phyloP scores from a whole-genome alignment of 2,329 filamentous ascomycete genomes.

The Akanthomyces muscarius region DNA sequence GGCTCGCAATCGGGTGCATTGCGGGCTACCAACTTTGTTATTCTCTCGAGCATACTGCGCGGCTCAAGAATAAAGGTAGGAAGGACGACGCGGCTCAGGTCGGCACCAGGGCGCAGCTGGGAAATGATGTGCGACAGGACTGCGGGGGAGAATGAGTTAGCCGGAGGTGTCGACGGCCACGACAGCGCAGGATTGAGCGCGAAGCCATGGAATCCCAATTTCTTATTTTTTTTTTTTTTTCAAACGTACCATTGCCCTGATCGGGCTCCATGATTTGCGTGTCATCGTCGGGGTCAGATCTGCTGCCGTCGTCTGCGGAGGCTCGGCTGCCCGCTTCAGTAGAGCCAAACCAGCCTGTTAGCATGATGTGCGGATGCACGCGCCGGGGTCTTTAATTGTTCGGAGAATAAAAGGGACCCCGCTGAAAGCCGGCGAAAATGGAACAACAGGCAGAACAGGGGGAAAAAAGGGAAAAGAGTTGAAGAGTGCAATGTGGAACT shows the following conservation, averaged over 20 bases:
- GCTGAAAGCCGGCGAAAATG: background rate
- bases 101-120: constrained; percentile 89
- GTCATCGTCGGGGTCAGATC: constrained; percentile 56
- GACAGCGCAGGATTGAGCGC: background rate
- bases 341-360: constrained; percentile 39
- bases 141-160: constrained; percentile 34
- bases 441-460: background rate
- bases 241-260: constrained; percentile 78
- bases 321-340: constrained; percentile 45
- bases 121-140: constrained; percentile 97
- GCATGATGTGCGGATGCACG: constrained; percentile 30
- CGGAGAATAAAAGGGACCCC: background rate
- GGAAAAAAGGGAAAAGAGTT: constrained; percentile 8
- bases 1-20: constrained; percentile 11
- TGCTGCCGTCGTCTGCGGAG: constrained; percentile 53
- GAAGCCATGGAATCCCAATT: background rate
- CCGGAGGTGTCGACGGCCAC: background rate
- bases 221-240: background rate
- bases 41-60: constrained; percentile 94
- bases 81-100: constrained; percentile 88
- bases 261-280: constrained; percentile 83
- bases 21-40: constrained; percentile 70
- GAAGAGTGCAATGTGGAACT: constrained; percentile 1
- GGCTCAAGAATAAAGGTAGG: constrained; percentile 98
- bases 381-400: constrained; percentile 6